Conservation (phyloP, 352 stramenopile genomes). For the Phytophthora ramorum region DNA sequence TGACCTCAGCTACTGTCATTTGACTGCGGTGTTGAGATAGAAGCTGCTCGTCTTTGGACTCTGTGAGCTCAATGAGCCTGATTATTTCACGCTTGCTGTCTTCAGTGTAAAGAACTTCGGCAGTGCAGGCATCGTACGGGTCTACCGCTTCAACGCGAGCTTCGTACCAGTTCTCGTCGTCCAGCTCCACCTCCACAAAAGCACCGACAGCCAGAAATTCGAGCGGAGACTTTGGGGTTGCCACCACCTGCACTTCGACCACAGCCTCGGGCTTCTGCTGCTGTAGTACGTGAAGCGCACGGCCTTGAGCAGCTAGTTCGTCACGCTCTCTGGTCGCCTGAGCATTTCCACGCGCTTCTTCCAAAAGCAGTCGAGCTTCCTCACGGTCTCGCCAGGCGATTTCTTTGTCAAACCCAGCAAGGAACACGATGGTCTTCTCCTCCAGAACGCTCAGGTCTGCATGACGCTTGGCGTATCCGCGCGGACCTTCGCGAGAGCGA, state of each 20-base stretch:
- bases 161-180: conserved; percentile 79
- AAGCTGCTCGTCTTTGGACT: conserved; percentile 29
- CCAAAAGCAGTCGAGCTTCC: conserved; percentile 53
- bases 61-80: conserved; percentile 55
- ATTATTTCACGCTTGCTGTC: conserved; percentile 75
- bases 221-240: conserved; percentile 62
- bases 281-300: conserved; percentile 58
- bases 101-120: conserved; percentile 65
- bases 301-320: conserved; percentile 50
- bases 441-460: conserved; percentile 65
- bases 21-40: conserved; percentile 4
- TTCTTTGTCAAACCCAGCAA: conserved; percentile 53
- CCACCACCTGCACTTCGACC: conserved; percentile 54
- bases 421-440: conserved; percentile 61
- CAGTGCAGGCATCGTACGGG: conserved; percentile 63
- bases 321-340: conserved; percentile 50
- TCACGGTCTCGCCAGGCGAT: conserved; percentile 48
- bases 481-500: conserved; percentile 71
- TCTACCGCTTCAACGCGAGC: conserved; percentile 65
- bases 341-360: conserved; percentile 54
- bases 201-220: conserved; percentile 67
- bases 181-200: conserved; percentile 71
- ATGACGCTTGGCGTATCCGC: conserved; percentile 76
- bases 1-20: conserved; percentile 54
- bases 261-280: conserved; percentile 71